phyloP scores from a whole-genome alignment of 2,329 filamentous ascomycete species.

The Aspergillus latus region DNA sequence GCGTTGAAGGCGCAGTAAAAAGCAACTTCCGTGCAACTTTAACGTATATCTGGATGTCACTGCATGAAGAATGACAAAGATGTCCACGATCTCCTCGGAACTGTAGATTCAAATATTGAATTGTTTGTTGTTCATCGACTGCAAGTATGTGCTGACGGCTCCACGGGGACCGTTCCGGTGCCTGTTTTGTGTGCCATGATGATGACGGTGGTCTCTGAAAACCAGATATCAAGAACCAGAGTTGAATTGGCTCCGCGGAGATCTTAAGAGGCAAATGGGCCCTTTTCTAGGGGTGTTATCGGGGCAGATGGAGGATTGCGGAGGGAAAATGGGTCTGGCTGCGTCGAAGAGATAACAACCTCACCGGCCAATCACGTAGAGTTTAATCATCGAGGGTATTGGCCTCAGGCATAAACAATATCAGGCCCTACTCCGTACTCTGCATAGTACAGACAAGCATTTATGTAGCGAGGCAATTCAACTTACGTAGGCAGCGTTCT shows the following conservation, averaged over 20 bases:
- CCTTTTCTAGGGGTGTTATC: constrained; percentile 9
- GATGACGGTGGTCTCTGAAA: background rate
- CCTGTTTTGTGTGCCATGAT: background rate
- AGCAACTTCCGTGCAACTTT: background rate
- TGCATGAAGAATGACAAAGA: background rate
- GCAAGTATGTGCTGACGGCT: background rate
- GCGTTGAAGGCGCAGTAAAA: background rate
- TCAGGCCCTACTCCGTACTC: background rate
- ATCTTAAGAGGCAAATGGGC: constrained; percentile 1
- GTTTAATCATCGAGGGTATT: background rate
- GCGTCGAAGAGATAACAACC: constrained; percentile 1
- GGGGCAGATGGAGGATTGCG: background rate
- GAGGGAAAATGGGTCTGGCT: constrained; percentile 6
- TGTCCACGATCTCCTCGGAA: background rate
- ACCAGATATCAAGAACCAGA: background rate
- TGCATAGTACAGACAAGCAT: background rate
- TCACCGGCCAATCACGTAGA: constrained; percentile 7
- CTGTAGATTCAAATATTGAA: no score
- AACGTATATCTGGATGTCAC: background rate
- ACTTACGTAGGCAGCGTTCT: no score
- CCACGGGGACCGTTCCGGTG: background rate
- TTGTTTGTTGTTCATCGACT: background rate
- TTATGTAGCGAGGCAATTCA: no score
- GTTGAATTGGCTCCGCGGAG: constrained; percentile 10
- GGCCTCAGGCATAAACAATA: background rate